Base-by-base conservation (phyloP, 2,329 filamentous ascomycete species). In the Aspergillus spinulosporus region DNA sequence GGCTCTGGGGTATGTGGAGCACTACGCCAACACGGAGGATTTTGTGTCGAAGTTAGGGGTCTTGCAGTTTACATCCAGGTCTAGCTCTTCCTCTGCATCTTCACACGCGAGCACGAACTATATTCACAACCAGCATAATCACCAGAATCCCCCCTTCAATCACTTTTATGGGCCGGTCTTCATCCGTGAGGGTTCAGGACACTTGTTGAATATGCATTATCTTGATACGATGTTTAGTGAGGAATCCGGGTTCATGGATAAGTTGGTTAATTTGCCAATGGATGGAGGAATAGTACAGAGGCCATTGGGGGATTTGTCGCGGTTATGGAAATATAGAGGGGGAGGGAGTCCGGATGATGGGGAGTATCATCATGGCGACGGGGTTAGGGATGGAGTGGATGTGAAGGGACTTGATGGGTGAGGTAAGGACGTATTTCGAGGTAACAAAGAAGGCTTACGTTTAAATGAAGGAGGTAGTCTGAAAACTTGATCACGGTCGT, bases 201-300 rank as follows among this genome's bases (percentile, higher is more conserved):
- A 54, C 42, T 43, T 54, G 28, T 12, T 54, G 3, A 54, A 54
- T 14, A 54, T 49, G 44, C 52, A 54, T n/a, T 54, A 49, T 31
- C 21, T 54, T 26, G 37, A 54, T 28, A 36, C 52, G 28, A 54
- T 54, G 52, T 54, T 54, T 29, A 32, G 52, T 5, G 44, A 43
- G 11, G 15, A 49, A 1, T 14, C 29, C n/a, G 37, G 21, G 8
- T 54, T 54, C 28, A 54, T 54, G 52, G 21, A n/a, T n/a, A 26
- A 12, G 12, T 31, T 28, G 45, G 52, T 54, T 21, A 32, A 49
- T 49, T 11, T 49, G 14, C 14, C 31, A 14, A 11, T 21, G 31
- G 32, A 34, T 12, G 46, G 32, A 3, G 31, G 29, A 7, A 21
- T 37, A 4, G 32, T 49, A 9, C 32, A 26, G 46, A 29, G 32